Base-by-base conservation (phyloP, 2,329 filamentous ascomycete species). In the Rosellinia necatrix region DNA sequence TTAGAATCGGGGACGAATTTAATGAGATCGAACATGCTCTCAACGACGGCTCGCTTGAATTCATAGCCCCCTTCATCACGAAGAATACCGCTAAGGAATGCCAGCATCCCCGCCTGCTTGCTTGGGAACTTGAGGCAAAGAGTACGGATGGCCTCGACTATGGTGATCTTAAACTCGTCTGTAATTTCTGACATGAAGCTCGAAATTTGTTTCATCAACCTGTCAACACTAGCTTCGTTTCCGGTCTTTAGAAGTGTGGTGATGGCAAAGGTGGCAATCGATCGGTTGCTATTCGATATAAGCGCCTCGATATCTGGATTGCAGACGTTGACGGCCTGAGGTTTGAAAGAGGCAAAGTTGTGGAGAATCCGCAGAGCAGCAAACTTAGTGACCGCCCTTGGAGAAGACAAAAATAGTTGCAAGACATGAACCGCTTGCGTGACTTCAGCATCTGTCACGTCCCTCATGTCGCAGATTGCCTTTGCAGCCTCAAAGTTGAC, bases 131-230 rank as follows among this genome's bases (percentile, higher is more conserved):
- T 99, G 66, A 99, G 81, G 73, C 93, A 97, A 35, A 99, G 79
- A 3, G 94, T 97, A 59, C 94, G 89, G 70, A 99, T 97, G 37
- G 94, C 94, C 75, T 99, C 94, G 38, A 99, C 93, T 68, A 99
- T 96, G n/a, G 94, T 99, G 65, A 99, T 96, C 81, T 97, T 99
- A 82, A 99, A 99, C 75, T 99, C 94, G 71, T 99, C 94, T 6
- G 93, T 97, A 64, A 97, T 97, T 75, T 97, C 94, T 4, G 92
- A 91, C 94, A 99, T 97, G 79, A 99, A 97, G 34, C 90, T 89
- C 21, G 91, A 92, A 61, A 99, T 97, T 74, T 97, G 92, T 82
- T 97, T 97, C 92, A 99, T 97, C 64, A 99, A 78, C 50, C 94
- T 87, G 72, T 99, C 94, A 40, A 99, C 94, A 65, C 92, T 97